Conservation (phyloP, 257 asterid species). For the Jacaranda copaia region DNA sequence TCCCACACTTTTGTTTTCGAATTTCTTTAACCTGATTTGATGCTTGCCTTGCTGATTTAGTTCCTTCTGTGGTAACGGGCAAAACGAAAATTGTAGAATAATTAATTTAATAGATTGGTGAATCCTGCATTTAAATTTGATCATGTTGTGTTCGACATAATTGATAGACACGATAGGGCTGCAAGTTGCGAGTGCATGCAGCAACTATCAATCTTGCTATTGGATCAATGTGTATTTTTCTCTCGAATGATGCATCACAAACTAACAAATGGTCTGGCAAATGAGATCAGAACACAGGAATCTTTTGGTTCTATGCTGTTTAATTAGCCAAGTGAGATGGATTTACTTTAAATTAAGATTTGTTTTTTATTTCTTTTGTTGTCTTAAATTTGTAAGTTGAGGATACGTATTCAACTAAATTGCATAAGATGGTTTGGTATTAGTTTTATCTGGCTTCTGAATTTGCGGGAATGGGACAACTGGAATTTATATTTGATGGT, state of each 20-base stretch:
- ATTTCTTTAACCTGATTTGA: neutral
- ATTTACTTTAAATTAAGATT: neutral
- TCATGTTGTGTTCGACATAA: slow-evolving; percentile 10
- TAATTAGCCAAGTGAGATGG: neutral
- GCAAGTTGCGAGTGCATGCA: slow-evolving; percentile 5
- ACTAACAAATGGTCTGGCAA: slow-evolving; percentile 10
- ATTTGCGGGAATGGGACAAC: neutral
- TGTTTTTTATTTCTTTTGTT: neutral
- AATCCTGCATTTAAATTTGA: slow-evolving; percentile 23
- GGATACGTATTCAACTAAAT: neutral
- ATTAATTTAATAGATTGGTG: neutral
- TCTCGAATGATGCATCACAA: neutral
- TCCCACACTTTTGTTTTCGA: neutral
- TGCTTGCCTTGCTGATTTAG: slow-evolving; percentile 2
- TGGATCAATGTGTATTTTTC: neutral
- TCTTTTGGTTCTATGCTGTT: neutral
- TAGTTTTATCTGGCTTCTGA: neutral
- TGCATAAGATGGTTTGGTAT: slow-evolving; percentile 3
- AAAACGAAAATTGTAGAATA: neutral
- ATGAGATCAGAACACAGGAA: neutral
- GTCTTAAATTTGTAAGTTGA: neutral
- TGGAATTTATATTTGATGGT: neutral
- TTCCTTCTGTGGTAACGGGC: neutral
- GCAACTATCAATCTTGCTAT: neutral
- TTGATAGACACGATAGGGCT: slow-evolving; percentile 12